Conservation (phyloP, 2,329 filamentous ascomycete species). For the Fusarium poae region DNA sequence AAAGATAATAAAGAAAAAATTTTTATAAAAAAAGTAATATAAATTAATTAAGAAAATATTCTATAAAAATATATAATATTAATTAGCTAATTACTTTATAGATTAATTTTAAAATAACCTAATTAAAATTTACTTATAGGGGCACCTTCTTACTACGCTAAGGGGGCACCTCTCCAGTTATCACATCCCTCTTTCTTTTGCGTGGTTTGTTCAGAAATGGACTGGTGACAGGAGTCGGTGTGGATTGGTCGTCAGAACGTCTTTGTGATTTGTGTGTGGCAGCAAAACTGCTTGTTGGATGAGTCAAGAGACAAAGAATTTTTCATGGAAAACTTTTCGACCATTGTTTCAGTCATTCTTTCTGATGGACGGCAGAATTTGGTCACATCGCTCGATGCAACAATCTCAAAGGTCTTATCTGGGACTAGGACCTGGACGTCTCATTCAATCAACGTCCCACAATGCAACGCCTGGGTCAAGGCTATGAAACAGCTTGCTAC, state of each 20-base stretch:
- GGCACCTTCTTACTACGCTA: too few relatives aligned
- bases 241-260: slow-evolving; percentile 24
- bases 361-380: slow-evolving; percentile 7
- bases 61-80: too few relatives aligned
- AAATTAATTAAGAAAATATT: too few relatives aligned
- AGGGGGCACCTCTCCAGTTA: too few relatives aligned
- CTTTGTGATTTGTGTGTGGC: slow-evolving; percentile 15
- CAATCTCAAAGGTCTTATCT: slow-evolving; percentile 43
- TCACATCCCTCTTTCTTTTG: slow-evolving; percentile 43
- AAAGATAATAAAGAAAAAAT: too few relatives aligned
- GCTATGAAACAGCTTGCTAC: slow-evolving; percentile 45
- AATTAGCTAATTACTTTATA: too few relatives aligned
- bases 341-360: slow-evolving; percentile 11
- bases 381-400: slow-evolving; percentile 33
- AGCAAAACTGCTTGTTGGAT: slow-evolving; percentile 16
- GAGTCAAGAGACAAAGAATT: slow-evolving; percentile 15
- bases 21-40: too few relatives aligned
- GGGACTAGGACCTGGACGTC: slow-evolving; percentile 28
- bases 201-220: slow-evolving; percentile 43
- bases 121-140: too few relatives aligned
- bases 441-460: slow-evolving; percentile 33
- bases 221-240: slow-evolving; percentile 24
- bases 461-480: slow-evolving; percentile 30
- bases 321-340: neutral
- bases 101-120: too few relatives aligned